Evolutionary conservation across 2,329 filamentous ascomycete genomes (phyloP), one percentile per base, ranked within the genome.

Genomic region (Polytolypa hystricis): DNA sequence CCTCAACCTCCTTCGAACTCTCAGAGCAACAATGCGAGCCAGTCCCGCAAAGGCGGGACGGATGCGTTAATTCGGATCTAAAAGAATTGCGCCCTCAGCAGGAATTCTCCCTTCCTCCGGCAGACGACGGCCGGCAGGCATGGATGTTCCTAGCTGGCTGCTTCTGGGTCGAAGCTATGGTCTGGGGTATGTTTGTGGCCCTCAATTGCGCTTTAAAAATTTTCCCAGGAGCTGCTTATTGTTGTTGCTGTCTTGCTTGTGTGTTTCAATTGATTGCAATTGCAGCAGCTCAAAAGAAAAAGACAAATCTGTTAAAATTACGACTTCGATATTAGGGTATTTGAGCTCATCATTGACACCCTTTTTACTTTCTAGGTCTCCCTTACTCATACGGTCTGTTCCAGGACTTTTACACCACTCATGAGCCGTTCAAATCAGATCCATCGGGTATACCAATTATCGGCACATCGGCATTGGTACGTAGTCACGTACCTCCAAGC

Each of bases 321-420:
- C 8, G 14, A 30, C 3, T 17, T 11, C 12, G 28, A 10, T 14
- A 16, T 30, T 14, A 11, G 11, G 11, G n/a, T 7, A 30, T 30
- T 30, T 5, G n/a, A 9, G 15, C 14, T 17, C 15, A 16, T 10
- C 28, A n/a, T 17, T 8, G 2, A 16, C 4, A 16, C n/a, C 8
- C 4, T 11, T 33, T 33, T 20, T 23, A 18, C 9, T 33, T n/a
- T 18, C 14, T 4, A 81, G 77, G 78, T 2, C 81, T 83, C 39
- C 73, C 77, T 0, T 77, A 77, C 38, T 69, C 76, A 0, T 84
- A 78, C 51, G 80, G 79, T 29, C 68, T 84, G 16, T 83, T 84
- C 49, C 77, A 83, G 46, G 69, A 78, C 35, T 79, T 81, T 54
- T 84, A 84, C 53, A 70, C 65, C 23, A 69, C 63, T 1, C 66